Evolutionary conservation across 2,329 filamentous ascomycete species (phyloP).

Genomic region (Thelonectria olida): DNA sequence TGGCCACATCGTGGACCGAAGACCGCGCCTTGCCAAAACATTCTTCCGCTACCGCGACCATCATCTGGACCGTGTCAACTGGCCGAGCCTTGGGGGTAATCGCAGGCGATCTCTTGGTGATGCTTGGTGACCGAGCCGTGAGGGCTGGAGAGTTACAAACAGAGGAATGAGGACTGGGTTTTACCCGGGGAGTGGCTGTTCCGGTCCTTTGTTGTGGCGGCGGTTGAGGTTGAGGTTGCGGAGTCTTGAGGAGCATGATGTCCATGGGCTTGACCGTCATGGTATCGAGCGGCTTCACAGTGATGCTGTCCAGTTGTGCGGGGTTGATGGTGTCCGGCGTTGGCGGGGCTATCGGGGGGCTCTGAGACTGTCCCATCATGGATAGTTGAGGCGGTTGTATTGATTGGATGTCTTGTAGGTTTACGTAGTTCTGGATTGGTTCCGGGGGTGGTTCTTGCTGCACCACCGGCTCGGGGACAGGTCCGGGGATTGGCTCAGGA

Average conservation of each 20-base stretch:
- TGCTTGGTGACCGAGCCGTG: conserved; percentile 50
- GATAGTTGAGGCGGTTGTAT: conserved; percentile 41
- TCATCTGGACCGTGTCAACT: conserved; percentile 64
- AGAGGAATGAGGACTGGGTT: conserved; percentile 50
- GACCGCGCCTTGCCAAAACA: conserved; percentile 74
- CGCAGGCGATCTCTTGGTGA: conserved; percentile 54
- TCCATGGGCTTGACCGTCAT: conserved; percentile 38
- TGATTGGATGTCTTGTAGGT: conserved; percentile 50
- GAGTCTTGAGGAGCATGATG: conserved; percentile 35
- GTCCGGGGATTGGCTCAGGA: conserved; percentile 30
- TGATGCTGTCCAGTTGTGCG: conserved; percentile 28
- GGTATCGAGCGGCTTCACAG: conserved; percentile 37
- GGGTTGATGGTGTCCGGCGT: conserved; percentile 24
- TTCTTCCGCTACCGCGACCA: conserved; percentile 79
- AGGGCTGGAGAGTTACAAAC: conserved; percentile 54
- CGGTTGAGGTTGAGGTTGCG: conserved; percentile 26
- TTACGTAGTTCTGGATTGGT: conserved; percentile 46
- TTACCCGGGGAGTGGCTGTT: conserved; percentile 39
- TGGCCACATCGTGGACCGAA: conserved; percentile 57
- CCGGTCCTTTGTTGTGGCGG: conserved; percentile 35
- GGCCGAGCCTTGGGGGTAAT: conserved; percentile 52
- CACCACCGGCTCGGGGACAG: conserved; percentile 30
- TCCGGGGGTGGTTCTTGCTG: conserved; percentile 29
- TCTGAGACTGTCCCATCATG: conserved; percentile 35
- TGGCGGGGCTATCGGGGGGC: conserved; percentile 24